These are phyloP conservation scores for Acacia confusa DNA, from an alignment of 306 rosid species.

Conservation along the genomic window DNA sequence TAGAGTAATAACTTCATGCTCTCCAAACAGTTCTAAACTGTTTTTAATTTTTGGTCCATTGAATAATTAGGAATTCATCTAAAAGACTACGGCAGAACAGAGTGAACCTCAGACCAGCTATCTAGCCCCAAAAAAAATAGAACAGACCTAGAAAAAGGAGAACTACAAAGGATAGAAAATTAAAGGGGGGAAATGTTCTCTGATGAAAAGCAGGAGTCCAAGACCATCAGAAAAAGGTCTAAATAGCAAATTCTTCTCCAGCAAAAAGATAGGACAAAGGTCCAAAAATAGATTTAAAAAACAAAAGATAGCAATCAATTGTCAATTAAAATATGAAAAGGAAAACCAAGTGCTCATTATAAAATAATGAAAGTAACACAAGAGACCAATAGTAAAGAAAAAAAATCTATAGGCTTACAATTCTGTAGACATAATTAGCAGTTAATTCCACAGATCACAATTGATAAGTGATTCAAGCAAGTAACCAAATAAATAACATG, in stretches of 20 bases:
- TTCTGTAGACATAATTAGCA: conserved; percentile 26
- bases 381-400: not conserved
- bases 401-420: not conserved
- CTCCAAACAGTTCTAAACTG: not conserved
- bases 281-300: not conserved
- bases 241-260: not conserved
- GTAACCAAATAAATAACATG: conserved; percentile 5
- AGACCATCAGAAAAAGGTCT: not conserved
- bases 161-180: not conserved
- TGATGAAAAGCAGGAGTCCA: not conserved
- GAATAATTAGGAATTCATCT: not conserved
- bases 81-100: not conserved
- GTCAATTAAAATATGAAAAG: conserved; percentile 4
- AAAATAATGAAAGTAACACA: conserved; percentile 3
- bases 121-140: not conserved
- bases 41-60: not conserved
- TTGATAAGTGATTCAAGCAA: conserved; percentile 16
- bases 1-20: not conserved
- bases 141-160: not conserved
- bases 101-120: not conserved
- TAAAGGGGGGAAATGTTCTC: not conserved
- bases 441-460: not conserved
- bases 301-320: not conserved
- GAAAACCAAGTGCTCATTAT: not conserved
- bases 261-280: not conserved